Percentiles rank a stretch among this genome's conserved stretches.
These are phyloP conservation scores for Nidularia sp. DNA, from an alignment of 768 basidiomycete species.

Conservation along the genomic window DNA sequence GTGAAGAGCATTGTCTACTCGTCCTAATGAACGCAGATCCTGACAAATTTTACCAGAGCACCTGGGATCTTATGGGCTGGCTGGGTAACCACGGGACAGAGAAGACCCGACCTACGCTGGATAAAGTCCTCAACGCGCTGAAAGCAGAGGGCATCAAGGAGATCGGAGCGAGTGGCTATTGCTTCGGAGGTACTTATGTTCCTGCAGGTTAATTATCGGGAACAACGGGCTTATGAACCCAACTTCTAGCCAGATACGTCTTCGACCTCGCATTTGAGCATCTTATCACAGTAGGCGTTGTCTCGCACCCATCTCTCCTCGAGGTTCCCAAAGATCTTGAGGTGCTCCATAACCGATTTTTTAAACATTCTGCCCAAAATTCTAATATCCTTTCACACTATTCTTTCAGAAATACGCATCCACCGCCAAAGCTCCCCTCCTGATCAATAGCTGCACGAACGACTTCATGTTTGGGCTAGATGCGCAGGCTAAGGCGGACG, in stretches of 20 bases:
- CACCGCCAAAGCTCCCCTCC: constrained; percentile 47
- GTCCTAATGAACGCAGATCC: too few relatives aligned
- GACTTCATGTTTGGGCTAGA: constrained; percentile 50
- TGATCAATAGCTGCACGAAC: constrained; percentile 62
- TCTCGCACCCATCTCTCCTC: constrained; percentile 63
- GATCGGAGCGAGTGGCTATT: constrained; percentile 65
- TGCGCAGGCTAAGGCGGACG: constrained; percentile 39
- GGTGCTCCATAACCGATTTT: constrained; percentile 21
- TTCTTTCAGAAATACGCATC: constrained; percentile 39
- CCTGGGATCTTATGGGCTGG: constrained; percentile 40
- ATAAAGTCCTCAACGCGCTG: constrained; percentile 54
- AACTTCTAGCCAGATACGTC: constrained; percentile 40
- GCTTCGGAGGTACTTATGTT: constrained; percentile 62
- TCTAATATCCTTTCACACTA: not conserved
- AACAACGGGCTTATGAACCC: too few relatives aligned
- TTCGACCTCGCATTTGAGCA: constrained; percentile 62
- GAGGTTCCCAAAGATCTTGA: constrained; percentile 57
- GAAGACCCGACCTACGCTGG: constrained; percentile 41
- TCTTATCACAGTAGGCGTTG: constrained; percentile 41
- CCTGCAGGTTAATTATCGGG: too few relatives aligned
- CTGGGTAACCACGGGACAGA: constrained; percentile 32
- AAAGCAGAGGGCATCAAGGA: constrained; percentile 53
- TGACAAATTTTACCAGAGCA: constrained; percentile 8
- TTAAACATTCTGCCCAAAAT: not conserved
- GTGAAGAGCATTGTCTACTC: too few relatives aligned